These are phyloP conservation scores for Daedaleopsis sinensis DNA, from an alignment of 768 basidiomycete genomes.

Conservation along the genomic window DNA sequence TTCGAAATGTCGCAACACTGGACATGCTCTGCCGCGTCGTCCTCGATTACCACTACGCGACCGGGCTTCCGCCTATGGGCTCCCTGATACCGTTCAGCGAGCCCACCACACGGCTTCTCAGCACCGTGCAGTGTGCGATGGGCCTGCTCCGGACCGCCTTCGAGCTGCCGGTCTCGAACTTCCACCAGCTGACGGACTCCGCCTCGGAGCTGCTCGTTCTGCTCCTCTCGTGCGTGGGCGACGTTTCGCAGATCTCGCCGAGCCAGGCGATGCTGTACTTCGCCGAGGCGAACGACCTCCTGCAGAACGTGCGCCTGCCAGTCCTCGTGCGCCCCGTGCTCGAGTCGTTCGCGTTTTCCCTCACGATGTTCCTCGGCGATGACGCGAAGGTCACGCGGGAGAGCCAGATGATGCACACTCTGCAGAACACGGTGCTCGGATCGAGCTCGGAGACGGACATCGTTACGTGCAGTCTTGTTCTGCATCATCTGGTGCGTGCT, in stretches of 20 bases:
- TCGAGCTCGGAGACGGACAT: conserved; percentile 67
- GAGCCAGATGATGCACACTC: conserved; percentile 68
- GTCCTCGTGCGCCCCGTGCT: conserved; percentile 56
- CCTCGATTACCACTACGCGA: conserved; percentile 64
- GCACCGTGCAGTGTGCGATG: conserved; percentile 62
- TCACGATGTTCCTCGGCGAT: conserved; percentile 66
- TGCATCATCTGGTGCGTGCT: conserved; percentile 60
- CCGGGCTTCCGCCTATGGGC: conserved; percentile 52
- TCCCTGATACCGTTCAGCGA: conserved; percentile 57
- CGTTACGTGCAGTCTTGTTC: conserved; percentile 60
- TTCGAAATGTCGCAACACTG: conserved; percentile 67
- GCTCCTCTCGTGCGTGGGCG: conserved; percentile 60
- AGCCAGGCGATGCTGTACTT: conserved; percentile 55
- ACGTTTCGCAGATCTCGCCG: conserved; percentile 63
- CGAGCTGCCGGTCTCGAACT: conserved; percentile 51
- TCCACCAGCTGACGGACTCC: conserved; percentile 59
- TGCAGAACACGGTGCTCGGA: conserved; percentile 56
- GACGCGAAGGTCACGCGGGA: conserved; percentile 72
- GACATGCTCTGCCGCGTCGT: conserved; percentile 70
- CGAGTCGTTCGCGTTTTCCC: conserved; percentile 59
- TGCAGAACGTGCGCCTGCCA: conserved; percentile 56
- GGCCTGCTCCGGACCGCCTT: conserved; percentile 60
- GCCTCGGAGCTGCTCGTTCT: conserved; percentile 67
- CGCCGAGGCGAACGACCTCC: conserved; percentile 54
- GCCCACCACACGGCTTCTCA: conserved; percentile 50